Evolutionary conservation across 1,284 basidiomycete genomes (phyloP).

Genomic region (Moesziomyces parantarcticus): DNA sequence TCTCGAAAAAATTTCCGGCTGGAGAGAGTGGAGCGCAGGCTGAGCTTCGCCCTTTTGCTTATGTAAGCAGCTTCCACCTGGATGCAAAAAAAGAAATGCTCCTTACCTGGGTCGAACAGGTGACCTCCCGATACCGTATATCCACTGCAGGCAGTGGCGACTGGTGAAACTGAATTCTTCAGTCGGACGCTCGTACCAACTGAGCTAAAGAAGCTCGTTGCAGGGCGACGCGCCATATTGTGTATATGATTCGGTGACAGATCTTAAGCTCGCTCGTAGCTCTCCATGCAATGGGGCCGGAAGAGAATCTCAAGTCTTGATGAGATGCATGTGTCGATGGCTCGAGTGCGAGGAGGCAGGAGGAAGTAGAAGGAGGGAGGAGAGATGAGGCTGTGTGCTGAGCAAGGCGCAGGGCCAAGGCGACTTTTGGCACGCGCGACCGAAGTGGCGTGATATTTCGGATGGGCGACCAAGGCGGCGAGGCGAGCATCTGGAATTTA

Average conservation of each 20-base stretch:
- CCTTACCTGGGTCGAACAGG: constrained; percentile 50
- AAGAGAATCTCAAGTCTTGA: too few relatives aligned
- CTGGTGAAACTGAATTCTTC: constrained; percentile 44
- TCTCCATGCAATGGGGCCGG: too few relatives aligned
- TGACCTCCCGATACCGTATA: constrained; percentile 34
- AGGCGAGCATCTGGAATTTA: neutral
- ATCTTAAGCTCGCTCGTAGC: too few relatives aligned
- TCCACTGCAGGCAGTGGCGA: constrained; percentile 18
- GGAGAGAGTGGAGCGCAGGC: neutral
- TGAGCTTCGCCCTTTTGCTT: neutral
- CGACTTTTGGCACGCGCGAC: neutral
- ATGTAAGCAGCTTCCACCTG: neutral
- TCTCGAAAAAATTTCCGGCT: constrained; percentile 31
- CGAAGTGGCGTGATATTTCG: neutral
- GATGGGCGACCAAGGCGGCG: neutral
- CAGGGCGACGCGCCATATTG: too few relatives aligned
- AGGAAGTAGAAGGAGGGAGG: too few relatives aligned
- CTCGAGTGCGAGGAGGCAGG: too few relatives aligned
- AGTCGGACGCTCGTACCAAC: constrained; percentile 57
- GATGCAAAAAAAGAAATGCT: constrained; percentile 24
- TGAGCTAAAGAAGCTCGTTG: constrained; percentile 47
- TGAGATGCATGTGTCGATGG: too few relatives aligned
- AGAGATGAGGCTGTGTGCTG: too few relatives aligned
- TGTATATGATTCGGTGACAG: too few relatives aligned
- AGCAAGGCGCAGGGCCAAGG: too few relatives aligned